phyloP scores from a whole-genome alignment of 176 grass and related monocot species.

The Pontederia paniculata region DNA sequence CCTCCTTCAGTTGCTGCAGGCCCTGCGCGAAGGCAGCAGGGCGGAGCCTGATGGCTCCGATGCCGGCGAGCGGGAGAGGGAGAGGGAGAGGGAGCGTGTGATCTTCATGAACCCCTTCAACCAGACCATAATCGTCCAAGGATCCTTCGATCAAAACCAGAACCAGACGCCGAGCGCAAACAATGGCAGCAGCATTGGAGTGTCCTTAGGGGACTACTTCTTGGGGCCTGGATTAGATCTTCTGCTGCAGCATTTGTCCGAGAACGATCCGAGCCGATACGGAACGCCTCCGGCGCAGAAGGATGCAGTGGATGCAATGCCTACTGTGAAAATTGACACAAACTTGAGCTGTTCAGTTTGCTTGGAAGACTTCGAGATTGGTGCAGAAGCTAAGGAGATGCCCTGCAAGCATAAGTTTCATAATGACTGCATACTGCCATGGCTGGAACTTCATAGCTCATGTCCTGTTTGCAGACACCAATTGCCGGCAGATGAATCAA shows the following conservation, averaged over 20 bases:
- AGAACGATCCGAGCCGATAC: constrained; percentile 42
- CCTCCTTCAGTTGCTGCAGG: constrained; percentile 39
- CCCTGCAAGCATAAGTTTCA: constrained; percentile 80
- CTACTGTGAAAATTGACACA: constrained; percentile 33
- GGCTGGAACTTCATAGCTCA: constrained; percentile 82
- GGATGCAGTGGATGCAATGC: constrained; percentile 61
- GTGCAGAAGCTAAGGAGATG: constrained; percentile 63
- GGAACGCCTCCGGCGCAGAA: constrained; percentile 57
- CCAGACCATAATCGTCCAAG: constrained; percentile 22
- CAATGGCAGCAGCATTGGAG: constrained; percentile 1
- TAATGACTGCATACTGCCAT: constrained; percentile 52
- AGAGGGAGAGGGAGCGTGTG: constrained; percentile 20
- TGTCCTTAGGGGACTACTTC: constrained; percentile 56
- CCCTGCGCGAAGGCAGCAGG: constrained; percentile 39
- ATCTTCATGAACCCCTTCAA: constrained; percentile 25
- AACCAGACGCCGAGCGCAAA: constrained; percentile 4
- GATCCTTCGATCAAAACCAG: constrained; percentile 6
- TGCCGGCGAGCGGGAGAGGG: constrained; percentile 22
- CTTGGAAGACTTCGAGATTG: constrained; percentile 57
- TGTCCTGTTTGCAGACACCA: constrained; percentile 78
- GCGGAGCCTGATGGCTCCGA: constrained; percentile 16
- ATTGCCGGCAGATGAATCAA: constrained; percentile 47
- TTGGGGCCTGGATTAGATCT: constrained; percentile 59
- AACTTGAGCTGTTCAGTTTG: constrained; percentile 55
- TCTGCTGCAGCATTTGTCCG: constrained; percentile 57